Evolutionary conservation across 306 rosid species (phyloP).

Genomic region (Lagenaria siceraria): DNA sequence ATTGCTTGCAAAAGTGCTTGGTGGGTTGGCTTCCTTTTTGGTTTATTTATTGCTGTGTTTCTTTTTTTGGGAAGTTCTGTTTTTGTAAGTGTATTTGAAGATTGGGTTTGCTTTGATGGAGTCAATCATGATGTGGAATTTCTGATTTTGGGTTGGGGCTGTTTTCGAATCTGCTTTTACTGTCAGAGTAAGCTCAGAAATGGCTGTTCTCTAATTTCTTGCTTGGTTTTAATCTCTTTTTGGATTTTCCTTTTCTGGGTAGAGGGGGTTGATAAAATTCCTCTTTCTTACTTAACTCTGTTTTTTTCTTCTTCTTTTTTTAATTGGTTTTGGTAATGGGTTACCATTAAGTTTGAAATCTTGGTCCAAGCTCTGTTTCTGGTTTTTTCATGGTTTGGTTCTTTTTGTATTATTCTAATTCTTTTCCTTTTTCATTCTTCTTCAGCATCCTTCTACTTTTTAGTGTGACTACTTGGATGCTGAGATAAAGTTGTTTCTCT

Average conservation of each 20-base stretch:
- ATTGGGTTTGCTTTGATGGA: conserved; percentile 4
- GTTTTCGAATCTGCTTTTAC: not conserved
- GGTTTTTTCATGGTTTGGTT: not conserved
- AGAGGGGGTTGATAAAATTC: not conserved
- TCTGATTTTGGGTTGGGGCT: not conserved
- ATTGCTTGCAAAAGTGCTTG: conserved; percentile 20
- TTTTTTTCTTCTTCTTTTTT: no score
- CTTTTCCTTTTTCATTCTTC: not conserved
- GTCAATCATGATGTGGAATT: not conserved
- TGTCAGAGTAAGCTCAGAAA: not conserved
- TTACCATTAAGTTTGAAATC: not conserved
- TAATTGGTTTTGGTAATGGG: not conserved
- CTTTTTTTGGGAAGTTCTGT: not conserved
- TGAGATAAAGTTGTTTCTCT: not conserved
- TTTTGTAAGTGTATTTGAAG: conserved; percentile 7
- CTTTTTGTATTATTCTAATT: not conserved
- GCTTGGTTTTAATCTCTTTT: not conserved
- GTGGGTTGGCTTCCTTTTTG: conserved; percentile 11
- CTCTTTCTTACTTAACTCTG: not conserved
- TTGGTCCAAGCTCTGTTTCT: not conserved
- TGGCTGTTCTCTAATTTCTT: not conserved
- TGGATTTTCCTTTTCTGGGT: not conserved
- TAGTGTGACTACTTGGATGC: not conserved
- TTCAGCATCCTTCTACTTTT: not conserved
- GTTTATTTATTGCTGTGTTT: not conserved